Base-by-base conservation (phyloP, 768 basidiomycete species). In the Multifurca ochricompacta region DNA sequence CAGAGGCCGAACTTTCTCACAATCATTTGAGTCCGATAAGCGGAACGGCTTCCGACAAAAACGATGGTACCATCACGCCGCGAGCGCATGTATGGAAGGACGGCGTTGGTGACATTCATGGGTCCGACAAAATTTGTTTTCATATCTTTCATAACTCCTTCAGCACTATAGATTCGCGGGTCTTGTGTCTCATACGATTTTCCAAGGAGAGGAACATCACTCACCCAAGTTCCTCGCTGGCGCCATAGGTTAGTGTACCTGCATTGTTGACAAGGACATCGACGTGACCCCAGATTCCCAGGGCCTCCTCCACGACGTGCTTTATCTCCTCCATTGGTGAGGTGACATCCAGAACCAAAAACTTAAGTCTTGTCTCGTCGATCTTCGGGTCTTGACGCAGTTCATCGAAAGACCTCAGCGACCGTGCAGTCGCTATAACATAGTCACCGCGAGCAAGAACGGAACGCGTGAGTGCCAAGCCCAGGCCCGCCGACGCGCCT, bases 121-220 rank as follows among this genome's bases (percentile, higher is more conserved):
- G 69, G 66, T 10, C 76, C 74, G 48, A 75, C 73, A 50, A 76
- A 67, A 58, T 77, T 77, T n/a, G 71, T 74, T 28, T 35, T n/a
- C 40, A 55, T 23, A 30, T 51, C 37, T 18, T n/a, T 36, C 54
- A 43, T 55, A 19, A 55, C 9, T 16, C 41, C 40, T 27, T 54
- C 52, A 16, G 31, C n/a, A 13, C 53, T 54, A 36, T 6, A 30
- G 23, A n/a, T 16, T 6, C 18, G 3, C 13, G 4, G 13, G 1
- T 30, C 21, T 28, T 14, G 18, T 13, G 19, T 21, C 6, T 10
- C 35, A 6, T 28, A 19, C 6, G 34, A 10, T 18, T 10, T 9
- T 19, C 3, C 13, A 43, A 39, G 11, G 9, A 32, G 40, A 9
- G 28, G 28, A 13, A 9, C 14, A 6, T 32, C n/a, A 50, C 54